A percentile compares a stretch with the other conserved stretches of the same genome.
phyloP scores from a whole-genome alignment of 768 basidiomycete species.

The Pilatotrama ljubarskyi region DNA sequence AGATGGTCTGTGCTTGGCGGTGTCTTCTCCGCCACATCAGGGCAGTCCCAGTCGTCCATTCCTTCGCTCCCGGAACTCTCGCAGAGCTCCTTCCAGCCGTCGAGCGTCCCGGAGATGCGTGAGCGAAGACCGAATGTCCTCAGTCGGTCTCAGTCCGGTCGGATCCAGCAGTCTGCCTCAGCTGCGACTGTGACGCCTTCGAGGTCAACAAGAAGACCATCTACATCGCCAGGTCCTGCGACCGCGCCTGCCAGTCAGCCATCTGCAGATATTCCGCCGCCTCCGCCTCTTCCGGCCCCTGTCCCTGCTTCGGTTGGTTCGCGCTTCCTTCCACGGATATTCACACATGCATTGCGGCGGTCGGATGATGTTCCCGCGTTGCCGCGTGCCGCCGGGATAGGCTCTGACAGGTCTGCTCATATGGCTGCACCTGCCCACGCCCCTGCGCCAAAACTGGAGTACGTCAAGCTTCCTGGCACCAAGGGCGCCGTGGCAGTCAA shows the following conservation, averaged over 20 bases:
- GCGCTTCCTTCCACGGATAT: constrained; percentile 70
- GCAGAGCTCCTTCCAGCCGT: not conserved
- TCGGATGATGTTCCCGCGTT: constrained; percentile 53
- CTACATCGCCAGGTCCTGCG: constrained; percentile 34
- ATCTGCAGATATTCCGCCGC: constrained; percentile 23
- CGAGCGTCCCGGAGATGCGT: constrained; percentile 16
- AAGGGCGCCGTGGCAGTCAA: constrained; percentile 83
- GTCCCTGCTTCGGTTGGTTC: constrained; percentile 41
- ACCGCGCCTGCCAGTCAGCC: constrained; percentile 13
- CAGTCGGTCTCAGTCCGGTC: constrained; percentile 26
- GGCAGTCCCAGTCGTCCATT: constrained; percentile 25
- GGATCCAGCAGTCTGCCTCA: constrained; percentile 14
- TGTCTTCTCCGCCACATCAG: constrained; percentile 36
- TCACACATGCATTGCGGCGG: constrained; percentile 67
- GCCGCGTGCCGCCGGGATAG: constrained; percentile 42
- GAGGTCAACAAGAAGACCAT: constrained; percentile 31
- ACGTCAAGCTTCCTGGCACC: constrained; percentile 89
- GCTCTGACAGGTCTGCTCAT: constrained; percentile 32
- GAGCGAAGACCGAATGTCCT: constrained; percentile 18
- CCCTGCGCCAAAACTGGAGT: constrained; percentile 84
- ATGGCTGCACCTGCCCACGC: constrained; percentile 45
- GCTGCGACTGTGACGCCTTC: constrained; percentile 13
- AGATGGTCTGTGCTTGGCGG: constrained; percentile 74
- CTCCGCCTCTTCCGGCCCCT: constrained; percentile 34
- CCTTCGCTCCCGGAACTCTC: constrained; percentile 21